Evolutionary conservation across 768 basidiomycete species (phyloP).

Genomic region (Mycena epipterygia): DNA sequence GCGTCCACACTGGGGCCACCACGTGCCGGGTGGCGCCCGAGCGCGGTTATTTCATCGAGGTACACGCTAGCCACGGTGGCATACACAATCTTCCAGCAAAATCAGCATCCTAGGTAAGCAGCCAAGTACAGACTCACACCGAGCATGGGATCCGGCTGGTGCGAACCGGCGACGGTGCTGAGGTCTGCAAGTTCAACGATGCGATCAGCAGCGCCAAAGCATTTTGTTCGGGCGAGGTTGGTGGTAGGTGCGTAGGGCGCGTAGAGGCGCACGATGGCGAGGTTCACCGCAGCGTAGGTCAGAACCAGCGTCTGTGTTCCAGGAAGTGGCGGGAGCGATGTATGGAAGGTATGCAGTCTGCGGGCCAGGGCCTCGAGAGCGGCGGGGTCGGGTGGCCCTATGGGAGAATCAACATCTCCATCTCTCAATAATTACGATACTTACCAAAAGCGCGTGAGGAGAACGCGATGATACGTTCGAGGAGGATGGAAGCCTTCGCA

Average conservation of each 20-base stretch:
- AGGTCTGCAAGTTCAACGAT: slow-evolving; percentile 14
- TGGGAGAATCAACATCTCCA: no score
- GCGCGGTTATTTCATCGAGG: slow-evolving; percentile 8
- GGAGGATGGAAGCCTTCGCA: slow-evolving; percentile 25
- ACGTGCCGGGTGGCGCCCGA: no score
- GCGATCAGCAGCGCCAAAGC: slow-evolving; percentile 19
- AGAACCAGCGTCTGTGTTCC: slow-evolving; percentile 4
- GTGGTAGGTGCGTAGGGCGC: slow-evolving; percentile 15
- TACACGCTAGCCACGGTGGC: slow-evolving; percentile 18
- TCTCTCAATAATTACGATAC: background rate
- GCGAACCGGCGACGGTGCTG: background rate
- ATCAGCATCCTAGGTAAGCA: background rate
- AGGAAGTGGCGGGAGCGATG: slow-evolving; percentile 16
- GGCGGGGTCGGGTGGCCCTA: slow-evolving; percentile 14
- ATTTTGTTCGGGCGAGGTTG: slow-evolving; percentile 4
- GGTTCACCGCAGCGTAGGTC: slow-evolving; percentile 20
- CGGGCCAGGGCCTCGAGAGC: slow-evolving; percentile 15
- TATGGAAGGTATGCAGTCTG: slow-evolving; percentile 24
- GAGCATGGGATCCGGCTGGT: slow-evolving; percentile 16
- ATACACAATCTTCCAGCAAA: background rate
- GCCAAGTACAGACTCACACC: background rate
- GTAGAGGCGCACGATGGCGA: slow-evolving; percentile 28
- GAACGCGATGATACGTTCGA: slow-evolving; percentile 27
- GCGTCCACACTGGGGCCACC: background rate
- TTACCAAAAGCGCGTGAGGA: background rate